Evolutionary conservation across 169 alveolate species (phyloP).

Genomic region (Plasmodium sp.): DNA sequence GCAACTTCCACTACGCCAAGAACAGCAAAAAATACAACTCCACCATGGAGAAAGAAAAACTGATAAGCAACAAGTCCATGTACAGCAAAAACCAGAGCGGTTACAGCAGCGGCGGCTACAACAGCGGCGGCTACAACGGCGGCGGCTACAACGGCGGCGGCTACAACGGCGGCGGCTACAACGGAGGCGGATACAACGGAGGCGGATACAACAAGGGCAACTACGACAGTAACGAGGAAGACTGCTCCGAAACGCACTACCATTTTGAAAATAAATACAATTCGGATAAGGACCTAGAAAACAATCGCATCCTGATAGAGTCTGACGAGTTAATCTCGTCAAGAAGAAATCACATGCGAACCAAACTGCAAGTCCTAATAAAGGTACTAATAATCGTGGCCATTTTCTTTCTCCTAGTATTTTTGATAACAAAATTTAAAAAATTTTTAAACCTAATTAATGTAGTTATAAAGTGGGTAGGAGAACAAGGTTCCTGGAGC

Average conservation of each 20-base stretch:
- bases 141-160: too few relatives aligned
- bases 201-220: constrained; percentile 3
- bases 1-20: background rate
- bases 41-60: constrained; percentile 36
- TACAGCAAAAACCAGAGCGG: background rate
- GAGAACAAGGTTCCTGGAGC: constrained; percentile 75
- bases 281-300: constrained; percentile 45
- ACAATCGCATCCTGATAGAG: constrained; percentile 2
- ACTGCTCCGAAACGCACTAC: constrained; percentile 53
- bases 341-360: constrained; percentile 5
- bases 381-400: constrained; percentile 7
- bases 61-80: constrained; percentile 3
- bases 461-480: constrained; percentile 62
- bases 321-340: constrained; percentile 25
- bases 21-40: constrained; percentile 11
- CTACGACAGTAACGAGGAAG: background rate
- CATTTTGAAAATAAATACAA: constrained; percentile 60
- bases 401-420: constrained; percentile 14
- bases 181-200: background rate
- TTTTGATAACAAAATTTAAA: constrained; percentile 38
- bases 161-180: too few relatives aligned
- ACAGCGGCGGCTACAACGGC: background rate
- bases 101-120: background rate
- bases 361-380: constrained; percentile 13
- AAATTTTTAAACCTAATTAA: constrained; percentile 21